Evolutionary conservation across 805 yeast genomes (phyloP).

Genomic region (Starmerella cellae): DNA sequence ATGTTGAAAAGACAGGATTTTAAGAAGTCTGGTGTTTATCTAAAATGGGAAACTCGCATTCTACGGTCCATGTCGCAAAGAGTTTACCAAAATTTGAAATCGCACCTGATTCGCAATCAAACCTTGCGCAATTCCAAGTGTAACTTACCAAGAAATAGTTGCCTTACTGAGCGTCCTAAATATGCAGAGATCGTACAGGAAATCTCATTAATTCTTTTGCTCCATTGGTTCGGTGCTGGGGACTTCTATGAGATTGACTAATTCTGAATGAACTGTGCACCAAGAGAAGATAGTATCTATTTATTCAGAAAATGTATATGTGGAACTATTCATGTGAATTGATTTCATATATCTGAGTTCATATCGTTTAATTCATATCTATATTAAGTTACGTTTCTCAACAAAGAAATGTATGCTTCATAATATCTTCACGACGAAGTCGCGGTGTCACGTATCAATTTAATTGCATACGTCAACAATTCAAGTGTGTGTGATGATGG

Average conservation of each 20-base stretch:
- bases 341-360: background rate
- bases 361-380: too few species aligned
- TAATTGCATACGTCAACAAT: background rate
- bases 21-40: background rate
- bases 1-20: background rate
- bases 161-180: too few species aligned
- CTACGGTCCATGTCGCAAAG: background rate
- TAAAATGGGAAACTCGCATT: background rate
- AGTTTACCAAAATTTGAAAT: background rate
- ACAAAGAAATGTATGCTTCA: background rate
- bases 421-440: background rate
- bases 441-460: background rate
- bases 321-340: background rate
- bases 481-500: too few species aligned
- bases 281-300: too few species aligned
- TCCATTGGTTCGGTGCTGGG: conserved; percentile 10
- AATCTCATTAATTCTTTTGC: background rate
- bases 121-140: too few species aligned
- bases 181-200: too few species aligned
- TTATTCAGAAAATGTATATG: background rate
- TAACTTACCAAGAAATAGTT: too few species aligned
- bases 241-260: conserved; percentile 2
- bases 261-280: too few species aligned
- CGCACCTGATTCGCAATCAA: background rate
- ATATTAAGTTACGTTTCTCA: too few species aligned